Base-by-base conservation (phyloP, 352 stramenopile species). In the Globisporangium recalcitrans region DNA sequence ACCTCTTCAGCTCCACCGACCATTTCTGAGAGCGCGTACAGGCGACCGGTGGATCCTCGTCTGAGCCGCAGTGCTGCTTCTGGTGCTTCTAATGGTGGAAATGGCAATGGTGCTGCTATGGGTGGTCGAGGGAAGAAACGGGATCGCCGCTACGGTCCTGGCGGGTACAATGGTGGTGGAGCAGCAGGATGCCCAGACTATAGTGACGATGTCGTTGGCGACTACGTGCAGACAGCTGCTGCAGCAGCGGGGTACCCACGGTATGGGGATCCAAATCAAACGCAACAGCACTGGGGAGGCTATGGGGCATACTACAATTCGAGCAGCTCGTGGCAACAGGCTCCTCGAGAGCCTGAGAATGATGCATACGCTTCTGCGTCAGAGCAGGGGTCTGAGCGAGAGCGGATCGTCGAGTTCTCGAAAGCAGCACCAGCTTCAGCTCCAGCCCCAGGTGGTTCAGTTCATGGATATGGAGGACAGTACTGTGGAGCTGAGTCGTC, bases 161-260 rank as follows among this genome's bases (percentile, higher is more conserved):
- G 47, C 26, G 26, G 8, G 16, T 59, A 44, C 27, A 53, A 22
- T 16, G 27, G 38, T n/a, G 19, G 29, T 48, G 51, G 36, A 9
- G n/a, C 1, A 44, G 51, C n/a, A 32, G 34, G 32, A 2, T 58
- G 52, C 19, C 32, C 53, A 9, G 72, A 78, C 3, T 75, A 76
- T 66, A 61, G 56, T 27, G 55, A 52, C 26, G 68, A 42, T 4
- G 27, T 14, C 1, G 60, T 54, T 36, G 53, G 14, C 9, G 38
- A 61, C 19, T 66, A 68, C 53, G 22, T 77, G 67, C 58, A 73
- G n/a, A n/a, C n/a, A 44, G 22, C 67, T 65, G 1, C 75, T 68
- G 73, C 34, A 46, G 58, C 58, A 64, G 71, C 62, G 36, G 38
- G 46, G 21, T 65, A 79, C 52, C 60, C 56, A 51, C 71, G 58